Conservation (phyloP, 176 grass and related monocot genomes). For the Echinochloa phyllopogon region DNA sequence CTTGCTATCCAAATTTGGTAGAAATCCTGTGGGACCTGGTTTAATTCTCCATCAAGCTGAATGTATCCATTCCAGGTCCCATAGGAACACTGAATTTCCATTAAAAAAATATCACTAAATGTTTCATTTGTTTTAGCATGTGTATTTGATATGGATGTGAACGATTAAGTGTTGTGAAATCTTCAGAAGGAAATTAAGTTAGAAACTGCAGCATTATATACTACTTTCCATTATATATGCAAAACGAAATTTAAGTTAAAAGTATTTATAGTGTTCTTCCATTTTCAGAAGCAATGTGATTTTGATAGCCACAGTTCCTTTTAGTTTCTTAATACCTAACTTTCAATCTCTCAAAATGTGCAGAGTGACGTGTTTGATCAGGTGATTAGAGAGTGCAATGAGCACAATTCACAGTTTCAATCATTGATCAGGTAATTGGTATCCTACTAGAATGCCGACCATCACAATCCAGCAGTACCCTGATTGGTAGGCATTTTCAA, state of each 20-base stretch:
- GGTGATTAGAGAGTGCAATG: conserved; percentile 83
- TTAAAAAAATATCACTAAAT: not conserved
- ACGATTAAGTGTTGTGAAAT: not conserved
- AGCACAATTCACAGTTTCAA: conserved; percentile 85
- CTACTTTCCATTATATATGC: not conserved
- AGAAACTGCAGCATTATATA: not conserved
- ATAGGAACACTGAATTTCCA: not conserved
- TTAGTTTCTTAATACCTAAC: conserved; percentile 27
- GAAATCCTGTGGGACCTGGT: not conserved
- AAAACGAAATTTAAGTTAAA: not conserved
- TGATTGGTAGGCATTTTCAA: not conserved
- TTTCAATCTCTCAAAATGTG: not conserved
- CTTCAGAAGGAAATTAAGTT: not conserved
- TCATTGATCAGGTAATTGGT: conserved; percentile 73
- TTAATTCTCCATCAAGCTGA: not conserved
- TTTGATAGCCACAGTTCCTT: conserved; percentile 9
- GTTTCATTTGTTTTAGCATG: not conserved
- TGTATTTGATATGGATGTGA: not conserved
- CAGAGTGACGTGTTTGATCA: conserved; percentile 89
- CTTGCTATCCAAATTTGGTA: not conserved
- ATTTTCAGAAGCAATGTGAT: not conserved
- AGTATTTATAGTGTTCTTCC: not conserved
- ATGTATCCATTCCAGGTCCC: not conserved
- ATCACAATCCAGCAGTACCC: not conserved
- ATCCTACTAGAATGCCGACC: conserved; percentile 9